Evolutionary conservation across 73 alveolate genomes (phyloP), one percentile per base, ranked within the genome.

Genomic region (Paramecium caudatum): DNA sequence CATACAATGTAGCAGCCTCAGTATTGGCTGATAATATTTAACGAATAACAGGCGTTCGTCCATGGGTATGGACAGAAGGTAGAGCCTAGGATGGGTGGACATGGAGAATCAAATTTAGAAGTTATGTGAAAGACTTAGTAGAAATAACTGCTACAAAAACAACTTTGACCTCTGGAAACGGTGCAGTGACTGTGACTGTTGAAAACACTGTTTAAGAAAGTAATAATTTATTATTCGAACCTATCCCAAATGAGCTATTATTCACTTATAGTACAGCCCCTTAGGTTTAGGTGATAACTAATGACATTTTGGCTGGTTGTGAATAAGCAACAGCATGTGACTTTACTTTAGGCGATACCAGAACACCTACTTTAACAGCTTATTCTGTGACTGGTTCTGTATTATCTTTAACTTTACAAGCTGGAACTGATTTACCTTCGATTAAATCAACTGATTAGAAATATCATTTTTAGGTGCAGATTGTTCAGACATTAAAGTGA

Each of bases 181-280:
- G 88, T 15, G 49, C 32, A n/a, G 50, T 36, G 8, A 30, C 61
- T 30, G 47, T n/a, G 19, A 36, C 61, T 1, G 49, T 65, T 1
- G 15, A 23, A 13, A 65, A 30, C 21, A 21, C 82, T 0, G 30
- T 16, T 10, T 3, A 10, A 9, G 50, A 65, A 32, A 33, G 50
- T 65, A 39, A 45, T 74, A 74, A 74, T 45, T 9, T 45, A 9
- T 45, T 74, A 74, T 74, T 41, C 43, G 88, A 74, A 74, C 88
- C 88, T 74, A 74, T 74, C 2, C 88, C 88, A 2, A 37, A 43
- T 17, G 88, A 74, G 43, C 19, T 74, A 74, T 23, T 74, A 17
- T 74, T 39, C 32, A 37, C 69, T 39, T 74, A 27, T 74, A 37
- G 45, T 16, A 13, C 25, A 19, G 32, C 16, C 16, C 88, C 88